Evolutionary conservation across 2,329 filamentous ascomycete genomes (phyloP), one percentile per base, ranked within the genome.

Genomic region (Stemphylium lycopersici): DNA sequence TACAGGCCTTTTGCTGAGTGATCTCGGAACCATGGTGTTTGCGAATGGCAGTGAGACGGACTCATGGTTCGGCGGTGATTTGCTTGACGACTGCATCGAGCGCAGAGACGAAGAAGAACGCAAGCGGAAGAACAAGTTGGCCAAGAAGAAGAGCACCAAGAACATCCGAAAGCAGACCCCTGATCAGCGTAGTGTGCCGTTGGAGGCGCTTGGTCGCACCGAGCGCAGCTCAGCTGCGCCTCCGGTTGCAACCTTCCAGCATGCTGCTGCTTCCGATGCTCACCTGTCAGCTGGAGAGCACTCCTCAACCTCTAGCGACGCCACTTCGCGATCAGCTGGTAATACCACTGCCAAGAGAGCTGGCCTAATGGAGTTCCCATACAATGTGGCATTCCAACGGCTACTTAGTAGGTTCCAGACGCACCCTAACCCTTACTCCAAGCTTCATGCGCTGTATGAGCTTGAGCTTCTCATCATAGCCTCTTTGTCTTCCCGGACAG

Each of bases 21-120:
- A 99, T 71, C 81, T 98, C 3, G 92, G 93, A 5, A 92, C 88
- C 36, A 84, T 91, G 26, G 88, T 97, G 1, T 95, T 96, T 74
- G 86, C 87, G n/a, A 85, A 85, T 45, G 95, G 95, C 3, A 96
- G 92, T 37, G 95, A 99, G 77, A 98, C 93, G 0, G 95, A 98
- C 72, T 82, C 82, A 3, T 97, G 93, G 89, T 95, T 97, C 63
- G 77, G 78, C 42, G 81, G 84, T 47, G 84, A 84, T 12, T 74
- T 92, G 11, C 76, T 78, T 3, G 74, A 78, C 42, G 77, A 79
- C 47, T 77, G 74, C 57, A 70, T 78, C 20, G 68, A 75, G 51
- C 73, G 73, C 44, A 70, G 70, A 48, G 76, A 78, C 43, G 74
- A 76, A 38, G 74, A 77, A 53, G 75, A 77, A 36, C 71, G 74